These are phyloP conservation scores for Ophiorrhiza pumila DNA, from an alignment of 257 asterid genomes.

Conservation along the genomic window DNA sequence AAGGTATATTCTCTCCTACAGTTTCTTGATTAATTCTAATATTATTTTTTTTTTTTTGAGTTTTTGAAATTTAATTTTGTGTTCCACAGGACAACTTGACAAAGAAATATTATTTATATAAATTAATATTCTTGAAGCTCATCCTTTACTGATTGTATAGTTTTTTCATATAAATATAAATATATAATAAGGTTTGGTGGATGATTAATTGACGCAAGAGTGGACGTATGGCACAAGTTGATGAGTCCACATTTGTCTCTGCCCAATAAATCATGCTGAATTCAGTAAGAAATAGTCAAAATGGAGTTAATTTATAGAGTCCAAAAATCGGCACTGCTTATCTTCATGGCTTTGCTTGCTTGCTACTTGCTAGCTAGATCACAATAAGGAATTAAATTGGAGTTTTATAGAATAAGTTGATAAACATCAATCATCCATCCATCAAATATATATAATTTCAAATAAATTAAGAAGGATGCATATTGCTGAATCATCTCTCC, in stretches of 20 bases:
- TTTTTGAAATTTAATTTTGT: no score
- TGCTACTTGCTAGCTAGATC: neutral
- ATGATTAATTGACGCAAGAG: slow-evolving; percentile 15
- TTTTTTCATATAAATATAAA: neutral
- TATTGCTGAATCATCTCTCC: no score
- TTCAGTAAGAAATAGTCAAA: slow-evolving; percentile 21
- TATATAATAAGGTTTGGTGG: neutral
- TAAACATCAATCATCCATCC: neutral
- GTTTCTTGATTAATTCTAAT: no score
- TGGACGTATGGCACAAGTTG: slow-evolving; percentile 10
- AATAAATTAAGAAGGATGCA: no score
- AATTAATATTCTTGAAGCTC: neutral
- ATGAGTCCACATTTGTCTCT: slow-evolving; percentile 20
- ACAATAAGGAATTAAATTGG: neutral
- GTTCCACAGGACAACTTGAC: slow-evolving; percentile 7
- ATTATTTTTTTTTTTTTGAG: no score
- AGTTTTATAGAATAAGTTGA: no score
- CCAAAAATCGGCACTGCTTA: slow-evolving; percentile 14
- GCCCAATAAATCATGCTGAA: slow-evolving; percentile 21
- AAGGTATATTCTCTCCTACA: no score
- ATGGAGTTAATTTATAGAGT: slow-evolving; percentile 2
- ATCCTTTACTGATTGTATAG: neutral
- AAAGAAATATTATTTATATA: neutral
- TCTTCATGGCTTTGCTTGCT: neutral
- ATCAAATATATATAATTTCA: no score